A percentile compares a stretch with the other conserved stretches of the same genome.
phyloP scores from a whole-genome alignment of 805 yeast species.

The Blastobotrys parvus region DNA sequence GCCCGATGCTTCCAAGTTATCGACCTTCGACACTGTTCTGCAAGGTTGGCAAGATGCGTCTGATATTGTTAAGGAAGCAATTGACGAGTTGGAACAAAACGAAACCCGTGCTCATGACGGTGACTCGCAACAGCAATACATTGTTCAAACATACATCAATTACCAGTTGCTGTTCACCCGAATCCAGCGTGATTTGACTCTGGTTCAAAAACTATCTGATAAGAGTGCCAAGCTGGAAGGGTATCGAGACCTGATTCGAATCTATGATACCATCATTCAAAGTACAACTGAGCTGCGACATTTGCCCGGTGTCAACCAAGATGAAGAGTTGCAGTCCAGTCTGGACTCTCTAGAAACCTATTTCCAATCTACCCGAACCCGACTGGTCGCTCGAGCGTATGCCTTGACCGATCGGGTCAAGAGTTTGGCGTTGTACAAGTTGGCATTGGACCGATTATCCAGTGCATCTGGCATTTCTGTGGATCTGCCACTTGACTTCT shows the following conservation, averaged over 20 bases:
- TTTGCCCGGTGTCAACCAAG: slow-evolving; percentile 87
- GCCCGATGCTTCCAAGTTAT: slow-evolving; percentile 26
- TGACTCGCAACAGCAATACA: slow-evolving; percentile 60
- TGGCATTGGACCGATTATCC: slow-evolving; percentile 22
- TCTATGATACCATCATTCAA: slow-evolving; percentile 43
- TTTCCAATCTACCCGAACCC: slow-evolving; percentile 38
- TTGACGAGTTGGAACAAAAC: slow-evolving; percentile 36
- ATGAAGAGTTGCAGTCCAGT: slow-evolving; percentile 54
- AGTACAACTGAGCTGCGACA: slow-evolving; percentile 58
- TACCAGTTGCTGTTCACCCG: slow-evolving; percentile 59
- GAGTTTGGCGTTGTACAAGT: slow-evolving; percentile 25
- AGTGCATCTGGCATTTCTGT: background rate
- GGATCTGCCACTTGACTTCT: slow-evolving; percentile 9
- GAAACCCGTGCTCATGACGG: slow-evolving; percentile 34
- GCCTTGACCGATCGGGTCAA: slow-evolving; percentile 25
- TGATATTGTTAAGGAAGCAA: slow-evolving; percentile 48
- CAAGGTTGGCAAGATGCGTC: slow-evolving; percentile 64
- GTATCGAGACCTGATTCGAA: slow-evolving; percentile 35
- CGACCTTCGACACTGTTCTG: slow-evolving; percentile 48
- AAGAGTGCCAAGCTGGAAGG: slow-evolving; percentile 6
- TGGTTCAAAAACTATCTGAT: slow-evolving; percentile 22
- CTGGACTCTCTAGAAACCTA: slow-evolving; percentile 42
- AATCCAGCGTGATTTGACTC: slow-evolving; percentile 59
- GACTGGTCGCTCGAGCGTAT: slow-evolving; percentile 34
- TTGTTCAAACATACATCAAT: slow-evolving; percentile 65